Percentiles rank a stretch among this genome's conserved stretches.
These are phyloP conservation scores for Cardamine chenopodiifolia DNA, from an alignment of 345 rosid species.

Conservation along the genomic window DNA sequence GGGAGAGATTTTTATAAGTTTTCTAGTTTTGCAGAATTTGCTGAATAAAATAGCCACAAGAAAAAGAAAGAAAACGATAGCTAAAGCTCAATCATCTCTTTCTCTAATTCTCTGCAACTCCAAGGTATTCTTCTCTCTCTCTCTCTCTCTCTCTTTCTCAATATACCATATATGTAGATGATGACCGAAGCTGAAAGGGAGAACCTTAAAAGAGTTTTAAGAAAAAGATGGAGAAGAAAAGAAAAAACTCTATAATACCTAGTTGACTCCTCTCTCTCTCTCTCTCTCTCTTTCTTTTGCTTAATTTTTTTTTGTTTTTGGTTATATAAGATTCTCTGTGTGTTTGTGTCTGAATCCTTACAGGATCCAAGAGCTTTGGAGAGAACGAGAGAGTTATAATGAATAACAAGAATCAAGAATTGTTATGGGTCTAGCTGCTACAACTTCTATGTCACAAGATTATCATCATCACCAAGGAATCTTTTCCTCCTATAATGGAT, in stretches of 20 bases:
- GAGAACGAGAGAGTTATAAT: slow-evolving; percentile 4
- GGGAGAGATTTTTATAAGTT: slow-evolving; percentile 29
- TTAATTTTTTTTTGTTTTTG: not conserved
- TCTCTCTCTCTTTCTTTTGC: slow-evolving; percentile 18
- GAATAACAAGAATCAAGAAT: slow-evolving; percentile 37
- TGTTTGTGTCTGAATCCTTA: slow-evolving; percentile 34
- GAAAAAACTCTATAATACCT: slow-evolving; percentile 35
- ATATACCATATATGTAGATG: slow-evolving; percentile 37
- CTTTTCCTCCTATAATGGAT: slow-evolving; percentile 39
- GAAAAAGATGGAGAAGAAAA: slow-evolving; percentile 33
- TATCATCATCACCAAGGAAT: slow-evolving; percentile 45
- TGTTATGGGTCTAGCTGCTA: slow-evolving; percentile 36
- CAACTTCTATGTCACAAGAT: slow-evolving; percentile 43
- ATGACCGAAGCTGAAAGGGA: slow-evolving; percentile 43
- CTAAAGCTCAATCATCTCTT: slow-evolving; percentile 47
- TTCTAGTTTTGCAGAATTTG: slow-evolving; percentile 38
- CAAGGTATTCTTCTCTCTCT: slow-evolving; percentile 44
- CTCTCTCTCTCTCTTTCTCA: slow-evolving; percentile 28
- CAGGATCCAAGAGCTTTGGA: slow-evolving; percentile 42
- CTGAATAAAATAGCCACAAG: slow-evolving; percentile 40
- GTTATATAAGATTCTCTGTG: slow-evolving; percentile 26
- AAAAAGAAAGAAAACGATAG: slow-evolving; percentile 61
- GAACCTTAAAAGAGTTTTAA: slow-evolving; percentile 34
- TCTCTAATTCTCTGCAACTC: slow-evolving; percentile 58
- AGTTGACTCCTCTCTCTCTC: slow-evolving; percentile 37